Evolutionary conservation across 768 basidiomycete genomes (phyloP).

Genomic region (Chiua virens): DNA sequence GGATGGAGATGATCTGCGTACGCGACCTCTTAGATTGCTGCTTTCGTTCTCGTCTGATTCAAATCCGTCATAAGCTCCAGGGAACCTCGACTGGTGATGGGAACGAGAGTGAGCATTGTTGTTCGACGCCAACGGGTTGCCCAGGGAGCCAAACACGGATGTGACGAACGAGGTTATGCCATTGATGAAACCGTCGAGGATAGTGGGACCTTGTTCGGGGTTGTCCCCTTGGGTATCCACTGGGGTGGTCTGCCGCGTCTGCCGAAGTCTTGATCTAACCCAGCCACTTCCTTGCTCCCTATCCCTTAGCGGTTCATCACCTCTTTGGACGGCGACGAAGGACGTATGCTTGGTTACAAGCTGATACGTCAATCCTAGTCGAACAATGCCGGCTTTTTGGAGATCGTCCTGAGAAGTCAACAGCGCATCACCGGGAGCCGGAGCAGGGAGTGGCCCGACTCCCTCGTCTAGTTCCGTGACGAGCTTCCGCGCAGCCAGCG

Average conservation of each 20-base stretch:
- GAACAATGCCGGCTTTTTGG: conserved; percentile 46
- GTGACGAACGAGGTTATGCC: conserved; percentile 18
- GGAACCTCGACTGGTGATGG: conserved; percentile 7
- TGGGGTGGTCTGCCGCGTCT: not conserved
- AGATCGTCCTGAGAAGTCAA: conserved; percentile 32
- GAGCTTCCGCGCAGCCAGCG: conserved; percentile 52
- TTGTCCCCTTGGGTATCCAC: too few species aligned
- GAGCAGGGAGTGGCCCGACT: conserved; percentile 32
- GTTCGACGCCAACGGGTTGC: conserved; percentile 1
- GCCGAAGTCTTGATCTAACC: conserved; percentile 18
- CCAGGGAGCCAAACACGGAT: conserved; percentile 12
- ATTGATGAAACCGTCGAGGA: conserved; percentile 20
- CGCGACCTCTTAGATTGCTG: conserved; percentile 3
- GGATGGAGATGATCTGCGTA: too few species aligned
- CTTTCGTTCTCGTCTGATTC: conserved; percentile 11
- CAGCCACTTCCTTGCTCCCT: conserved; percentile 6
- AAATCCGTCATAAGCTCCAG: conserved; percentile 21
- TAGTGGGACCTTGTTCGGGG: too few species aligned
- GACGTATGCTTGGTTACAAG: conserved; percentile 54
- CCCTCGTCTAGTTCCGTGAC: conserved; percentile 51
- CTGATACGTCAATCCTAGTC: conserved; percentile 51
- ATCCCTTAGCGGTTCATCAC: conserved; percentile 19
- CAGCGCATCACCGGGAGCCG: conserved; percentile 24
- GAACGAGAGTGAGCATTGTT: not conserved
- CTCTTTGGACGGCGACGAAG: conserved; percentile 52